Conservation (phyloP, 495 filamentous ascomycete species). For the Penicillium maclennaniae region DNA sequence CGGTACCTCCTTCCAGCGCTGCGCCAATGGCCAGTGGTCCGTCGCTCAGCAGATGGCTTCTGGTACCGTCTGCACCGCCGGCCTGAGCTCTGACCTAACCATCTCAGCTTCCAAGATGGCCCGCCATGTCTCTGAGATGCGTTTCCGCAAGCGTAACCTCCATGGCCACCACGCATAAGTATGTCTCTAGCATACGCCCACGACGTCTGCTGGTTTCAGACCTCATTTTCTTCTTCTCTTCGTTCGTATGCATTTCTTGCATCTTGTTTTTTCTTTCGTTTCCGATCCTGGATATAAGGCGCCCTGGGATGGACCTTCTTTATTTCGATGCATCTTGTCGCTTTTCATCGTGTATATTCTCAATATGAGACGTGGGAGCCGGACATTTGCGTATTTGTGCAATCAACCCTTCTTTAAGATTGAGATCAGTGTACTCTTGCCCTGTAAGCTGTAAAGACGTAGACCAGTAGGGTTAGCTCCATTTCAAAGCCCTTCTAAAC, state of each 20-base stretch:
- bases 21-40: conserved; percentile 61
- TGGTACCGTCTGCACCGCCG: conserved; percentile 57
- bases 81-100: conserved; percentile 43
- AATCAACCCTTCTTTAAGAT: not conserved
- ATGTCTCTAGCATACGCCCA: not conserved
- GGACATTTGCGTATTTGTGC: conserved; percentile 3
- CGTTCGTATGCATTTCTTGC: not conserved
- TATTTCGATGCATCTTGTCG: conserved; percentile 12
- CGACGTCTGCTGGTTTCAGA: conserved; percentile 21
- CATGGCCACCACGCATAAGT: conserved; percentile 23
- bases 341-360: conserved; percentile 25
- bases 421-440: not conserved
- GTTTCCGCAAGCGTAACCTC: conserved; percentile 27
- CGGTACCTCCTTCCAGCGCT: conserved; percentile 57
- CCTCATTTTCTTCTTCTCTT: conserved; percentile 5
- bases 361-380: conserved; percentile 7
- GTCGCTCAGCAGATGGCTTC: conserved; percentile 47
- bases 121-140: conserved; percentile 31
- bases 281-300: conserved; percentile 6
- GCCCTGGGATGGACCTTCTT: conserved; percentile 17
- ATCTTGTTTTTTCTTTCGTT: conserved; percentile 15
- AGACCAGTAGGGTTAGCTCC: not conserved
- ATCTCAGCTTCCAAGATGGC: conserved; percentile 27
- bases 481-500: not conserved
- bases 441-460: not conserved